Base-by-base conservation (phyloP, 2,329 filamentous ascomycete species). In the Monilinia fructicola region DNA sequence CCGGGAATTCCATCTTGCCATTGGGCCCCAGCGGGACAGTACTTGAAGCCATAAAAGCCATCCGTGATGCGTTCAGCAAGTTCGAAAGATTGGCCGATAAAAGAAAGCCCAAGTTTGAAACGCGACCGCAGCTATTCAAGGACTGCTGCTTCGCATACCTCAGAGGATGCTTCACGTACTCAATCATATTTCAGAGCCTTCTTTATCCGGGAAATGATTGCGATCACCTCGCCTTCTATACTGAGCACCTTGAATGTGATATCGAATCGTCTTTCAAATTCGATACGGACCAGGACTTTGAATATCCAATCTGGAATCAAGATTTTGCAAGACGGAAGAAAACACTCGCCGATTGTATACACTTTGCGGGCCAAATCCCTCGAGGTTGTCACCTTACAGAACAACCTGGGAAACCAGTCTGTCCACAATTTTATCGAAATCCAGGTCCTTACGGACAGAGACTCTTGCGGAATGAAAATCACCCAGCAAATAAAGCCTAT, bases 121-220 rank as follows among this genome's bases (percentile, higher is more conserved):
- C 56, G 21, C 21, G 28, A 6, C 28, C 42, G 9, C 26, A 48
- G 56, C 28, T 7, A n/a, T 46, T 48, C 28, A 46, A 23, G 18
- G 44, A 46, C n/a, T 46, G 42, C 23, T 60, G 56, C 28, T 48
- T 60, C 56, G 11, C 26, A 14, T 48, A 60, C 42, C 12, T 60
- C 26, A 28, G 28, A 35, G 26, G 26, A 16, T 60, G 42, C 28
- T 60, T 18, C 21, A 48, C 44, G 0, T 60, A 48, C 28, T 60
- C 42, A 2, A 48, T 38, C 14, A 21, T 48, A 23, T 60, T 60
- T 6, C 56, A 60, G 18, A 35, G 44, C 16, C 56, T 60, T 4
- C 56, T 60, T 2, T 60, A 23, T 18, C 56, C 42, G 18, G 56
- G 35, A 60, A 42, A 60, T 23, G 26, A 48, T 48, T 60, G 56